Evolutionary conservation across 179 eudicot species (phyloP), one percentile per base, ranked within the genome.

Genomic region (Gypsophila paniculata): DNA sequence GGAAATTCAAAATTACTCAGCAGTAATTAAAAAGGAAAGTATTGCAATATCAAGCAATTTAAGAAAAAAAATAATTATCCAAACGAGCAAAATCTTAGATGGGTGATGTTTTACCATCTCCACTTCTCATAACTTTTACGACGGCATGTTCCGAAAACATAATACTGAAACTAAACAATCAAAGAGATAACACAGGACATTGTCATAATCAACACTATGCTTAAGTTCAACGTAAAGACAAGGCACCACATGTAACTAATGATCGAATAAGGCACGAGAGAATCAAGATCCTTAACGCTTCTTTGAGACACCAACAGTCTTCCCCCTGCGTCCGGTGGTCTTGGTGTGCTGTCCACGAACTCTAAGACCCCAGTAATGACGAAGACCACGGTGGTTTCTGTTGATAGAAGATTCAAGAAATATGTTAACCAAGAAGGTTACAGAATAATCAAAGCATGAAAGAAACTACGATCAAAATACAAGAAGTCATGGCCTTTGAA

Each of bases 321-420:
- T 79, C 36, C 82, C 82, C 70, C 82, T 79, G 23, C 82, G 82
- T 29, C 82, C 82, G 53, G 82, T 79, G 29, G 82, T 79, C 70
- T 79, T 79, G 76, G 82, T 79, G 73, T 79, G 82, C 29, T 79
- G 82, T 6, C 82, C 82, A 67, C 82, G 88, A 19, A 88, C 91
- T 32, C 91, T 81, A 19, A 88, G 80, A 74, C 89, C 89, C 91
- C 91, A 88, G 80, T 88, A 88, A 71, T 86, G 91, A 73, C 91
- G 88, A 8, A 88, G 88, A 77, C 91, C 91, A 77, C 91, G 89
- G 69, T 88, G 91, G 68, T 88, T 88, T 72, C 89, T 87, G 77
- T 6, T 42, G 11, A 17, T 0, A 14, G 0, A 29, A 15, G 14
- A 53, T 11, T 55, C 15, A 0, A 55, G 22, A 57, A 8, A 14